These are phyloP conservation scores for Aspergillus sp. DNA, from an alignment of 2,329 filamentous ascomycete species.

Conservation along the genomic window DNA sequence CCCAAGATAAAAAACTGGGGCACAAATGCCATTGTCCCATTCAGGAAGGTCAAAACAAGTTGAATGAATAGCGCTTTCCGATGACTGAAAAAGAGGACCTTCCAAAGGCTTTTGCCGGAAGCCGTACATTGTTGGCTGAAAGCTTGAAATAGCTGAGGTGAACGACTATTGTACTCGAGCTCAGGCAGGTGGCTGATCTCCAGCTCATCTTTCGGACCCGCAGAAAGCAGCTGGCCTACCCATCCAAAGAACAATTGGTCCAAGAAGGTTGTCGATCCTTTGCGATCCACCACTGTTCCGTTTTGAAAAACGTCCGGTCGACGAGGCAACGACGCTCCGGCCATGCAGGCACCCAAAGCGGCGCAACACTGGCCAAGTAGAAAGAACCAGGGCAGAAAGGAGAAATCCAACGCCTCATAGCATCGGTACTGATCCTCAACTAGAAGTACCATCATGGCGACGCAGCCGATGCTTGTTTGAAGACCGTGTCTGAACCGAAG, in stretches of 20 bases:
- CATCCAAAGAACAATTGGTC: not conserved
- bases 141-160: not conserved
- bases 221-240: not conserved
- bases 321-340: not conserved
- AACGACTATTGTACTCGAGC: not conserved
- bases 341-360: not conserved
- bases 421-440: not conserved
- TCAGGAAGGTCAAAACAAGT: not conserved
- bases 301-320: conserved; percentile 2
- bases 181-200: not conserved
- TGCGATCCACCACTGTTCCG: conserved; percentile 1
- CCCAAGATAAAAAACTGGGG: not conserved
- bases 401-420: not conserved
- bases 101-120: not conserved
- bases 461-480: not conserved
- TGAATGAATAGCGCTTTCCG: not conserved
- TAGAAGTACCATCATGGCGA: not conserved
- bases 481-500: not conserved
- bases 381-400: not conserved
- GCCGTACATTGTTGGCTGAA: not conserved
- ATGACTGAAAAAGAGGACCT: not conserved
- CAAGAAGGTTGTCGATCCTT: not conserved
- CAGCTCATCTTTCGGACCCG: not conserved
- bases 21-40: not conserved
- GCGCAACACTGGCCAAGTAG: not conserved